Evolutionary conservation across 2,329 filamentous ascomycete species (phyloP), one percentile per base, ranked within the genome.

Genomic region (Lecanosticta acicola): DNA sequence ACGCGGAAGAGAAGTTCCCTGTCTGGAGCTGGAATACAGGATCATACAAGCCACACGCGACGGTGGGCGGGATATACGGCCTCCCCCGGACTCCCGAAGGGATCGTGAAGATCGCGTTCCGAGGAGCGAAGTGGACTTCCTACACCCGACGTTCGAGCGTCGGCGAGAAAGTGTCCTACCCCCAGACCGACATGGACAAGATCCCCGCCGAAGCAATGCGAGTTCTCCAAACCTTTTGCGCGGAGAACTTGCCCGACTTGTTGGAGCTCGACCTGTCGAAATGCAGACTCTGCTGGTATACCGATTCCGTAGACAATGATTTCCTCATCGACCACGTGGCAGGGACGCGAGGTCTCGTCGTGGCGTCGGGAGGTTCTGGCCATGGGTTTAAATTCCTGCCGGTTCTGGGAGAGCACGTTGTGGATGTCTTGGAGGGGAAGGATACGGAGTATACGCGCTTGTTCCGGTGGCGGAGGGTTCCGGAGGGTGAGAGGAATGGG

Each of bases 271-370:
- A 65, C 1, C 66, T 74, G 32, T 64, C 69, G 0, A 66, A 62
- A n/a, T 69, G 66, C 0, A 70, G 66, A 49, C 67, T 72, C 11
- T 79, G 70, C 59, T 77, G 68, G 71, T 78, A 79, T 49, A 77
- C 69, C 0, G 76, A 79, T 50, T 74, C 50, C 16, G 46, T 61
- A 3, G 59, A 64, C 39, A 63, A 64, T 33, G 43, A 46, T 26
- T 59, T 59, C 18, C 24, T 63, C 17, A 56, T 64, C 17, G 57
- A 61, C 20, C 48, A 51, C 29, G 58, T 61, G 2, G 60, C 56
- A 2, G 40, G 45, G 2, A 41, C 41, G 2, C 26, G 41, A 32
- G 45, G 43, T 1, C 39, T 65, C 11, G 50, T 66, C 14, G 60
- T 66, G 3, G 61, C 60, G 2, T 61, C 53, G 10, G 63, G 57